These are phyloP conservation scores for Hordeum vulgare DNA, from an alignment of 176 grass and related monocot species.

Conservation along the genomic window MorexV3_pseudomolecules_assembly NC_058520.1:51645870-51646369, in stretches of 20 bases:
- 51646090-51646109: background rate
- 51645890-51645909: background rate
- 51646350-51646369: background rate
- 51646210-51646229: background rate
- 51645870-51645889: slow-evolving; percentile 44
- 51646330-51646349: background rate
- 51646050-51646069: background rate
- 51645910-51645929: background rate
- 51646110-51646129: background rate
- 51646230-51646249: slow-evolving; percentile 12
- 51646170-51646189: background rate
- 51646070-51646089: background rate
- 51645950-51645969: background rate
- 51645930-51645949: slow-evolving; percentile 25
- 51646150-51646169: background rate
- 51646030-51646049: slow-evolving; percentile 39
- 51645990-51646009: background rate
- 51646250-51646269: background rate
- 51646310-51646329: background rate
- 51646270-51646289: background rate
- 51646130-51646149: background rate
- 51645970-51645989: background rate
- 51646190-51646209: background rate
- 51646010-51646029: background rate
- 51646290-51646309: background rate